phyloP scores from a whole-genome alignment of 352 stramenopile genomes.

The Globisporangium spinosum region DNA sequence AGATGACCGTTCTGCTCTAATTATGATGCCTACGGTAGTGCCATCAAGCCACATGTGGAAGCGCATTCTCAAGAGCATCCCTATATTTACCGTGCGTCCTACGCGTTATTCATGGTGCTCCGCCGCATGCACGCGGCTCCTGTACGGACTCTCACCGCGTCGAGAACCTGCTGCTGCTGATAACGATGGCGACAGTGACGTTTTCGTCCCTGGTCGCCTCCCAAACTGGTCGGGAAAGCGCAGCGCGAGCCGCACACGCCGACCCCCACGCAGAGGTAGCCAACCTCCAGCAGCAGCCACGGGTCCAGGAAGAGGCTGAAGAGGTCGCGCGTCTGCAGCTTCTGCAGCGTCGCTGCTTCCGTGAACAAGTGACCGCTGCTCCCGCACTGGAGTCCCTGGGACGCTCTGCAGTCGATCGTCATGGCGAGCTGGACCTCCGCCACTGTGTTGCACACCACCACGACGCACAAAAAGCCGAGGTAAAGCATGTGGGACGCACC shows the following conservation, averaged over 20 bases:
- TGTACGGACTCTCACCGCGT: background rate
- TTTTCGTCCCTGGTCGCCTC: background rate
- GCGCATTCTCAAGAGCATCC: background rate
- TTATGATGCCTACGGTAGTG: background rate
- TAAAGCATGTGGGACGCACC: conserved; percentile 46
- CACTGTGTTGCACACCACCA: conserved; percentile 44
- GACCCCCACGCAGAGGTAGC: conserved; percentile 48
- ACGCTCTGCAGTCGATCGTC: conserved; percentile 44
- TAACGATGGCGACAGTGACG: background rate
- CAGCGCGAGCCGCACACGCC: conserved; percentile 43
- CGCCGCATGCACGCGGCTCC: conserved; percentile 2
- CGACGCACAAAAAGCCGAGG: conserved; percentile 31
- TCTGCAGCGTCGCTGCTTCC: conserved; percentile 21
- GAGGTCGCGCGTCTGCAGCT: conserved; percentile 38
- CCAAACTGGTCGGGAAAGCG: conserved; percentile 34
- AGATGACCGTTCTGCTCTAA: background rate
- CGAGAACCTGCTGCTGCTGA: background rate
- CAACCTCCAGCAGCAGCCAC: conserved; percentile 53
- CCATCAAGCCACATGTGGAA: too few species aligned
- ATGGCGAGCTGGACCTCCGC: conserved; percentile 55
- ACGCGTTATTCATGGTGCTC: background rate
- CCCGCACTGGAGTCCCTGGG: conserved; percentile 44
- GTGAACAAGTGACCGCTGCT: conserved; percentile 23
- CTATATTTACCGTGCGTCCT: background rate
- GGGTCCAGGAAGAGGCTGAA: conserved; percentile 40